A percentile compares a stretch with the other conserved stretches of the same genome.
Conservation (phyloP, 2,329 filamentous ascomycete genomes). For the Trichoderma sp. region DNA sequence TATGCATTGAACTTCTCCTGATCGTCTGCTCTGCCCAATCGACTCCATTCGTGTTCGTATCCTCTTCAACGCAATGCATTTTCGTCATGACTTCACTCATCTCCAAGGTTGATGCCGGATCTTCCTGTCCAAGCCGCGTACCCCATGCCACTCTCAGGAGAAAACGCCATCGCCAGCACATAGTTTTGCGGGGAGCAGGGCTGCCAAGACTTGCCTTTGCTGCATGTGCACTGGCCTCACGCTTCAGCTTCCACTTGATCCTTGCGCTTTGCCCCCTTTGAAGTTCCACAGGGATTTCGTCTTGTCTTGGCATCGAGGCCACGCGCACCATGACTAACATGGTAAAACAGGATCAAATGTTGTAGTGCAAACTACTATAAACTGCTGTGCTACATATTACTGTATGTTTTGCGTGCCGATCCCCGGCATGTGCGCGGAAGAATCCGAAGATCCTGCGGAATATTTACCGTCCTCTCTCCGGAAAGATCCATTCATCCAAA, state of each 20-base stretch:
- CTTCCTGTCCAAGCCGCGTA: not conserved
- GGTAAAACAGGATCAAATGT: not conserved
- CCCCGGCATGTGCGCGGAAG: not conserved
- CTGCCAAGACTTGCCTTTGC: not conserved
- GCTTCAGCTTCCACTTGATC: not conserved
- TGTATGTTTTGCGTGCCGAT: not conserved
- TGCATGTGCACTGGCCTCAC: not conserved
- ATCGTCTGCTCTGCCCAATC: not conserved
- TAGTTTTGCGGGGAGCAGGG: not conserved
- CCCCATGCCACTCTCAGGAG: not conserved
- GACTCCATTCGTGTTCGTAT: not conserved
- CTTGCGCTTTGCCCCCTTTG: not conserved
- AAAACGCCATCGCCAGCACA: not conserved
- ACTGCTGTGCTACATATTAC: not conserved
- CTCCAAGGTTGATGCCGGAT: not conserved
- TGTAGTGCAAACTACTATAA: not conserved
- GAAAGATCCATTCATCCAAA: not conserved
- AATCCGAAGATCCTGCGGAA: not conserved
- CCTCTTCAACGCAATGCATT: not conserved
- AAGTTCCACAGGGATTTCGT: not conserved
- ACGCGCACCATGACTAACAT: not conserved
- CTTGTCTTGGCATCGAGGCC: not conserved
- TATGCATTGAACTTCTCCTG: not conserved
- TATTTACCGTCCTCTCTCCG: not conserved
- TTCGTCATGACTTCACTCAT: not conserved